Conservation (phyloP, 805 yeast genomes). For the Kluyveromyces dobzhanskii region DNA sequence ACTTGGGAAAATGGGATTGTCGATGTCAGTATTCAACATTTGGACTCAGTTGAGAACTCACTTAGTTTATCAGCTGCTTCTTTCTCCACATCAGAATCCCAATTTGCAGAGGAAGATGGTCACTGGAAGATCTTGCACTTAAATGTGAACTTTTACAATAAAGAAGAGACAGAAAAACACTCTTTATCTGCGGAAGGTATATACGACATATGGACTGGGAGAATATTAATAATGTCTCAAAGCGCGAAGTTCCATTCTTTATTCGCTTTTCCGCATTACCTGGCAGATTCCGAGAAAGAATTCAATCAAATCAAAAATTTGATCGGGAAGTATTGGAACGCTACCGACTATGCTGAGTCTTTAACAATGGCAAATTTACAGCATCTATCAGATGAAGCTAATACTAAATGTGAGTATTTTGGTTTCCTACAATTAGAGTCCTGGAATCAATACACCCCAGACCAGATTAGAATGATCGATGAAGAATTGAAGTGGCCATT, state of each 20-base stretch:
- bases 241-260: conserved; percentile 59
- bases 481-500: conserved; percentile 61
- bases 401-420: conserved; percentile 59
- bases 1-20: conserved; percentile 23
- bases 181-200: conserved; percentile 47
- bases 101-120: conserved; percentile 12
- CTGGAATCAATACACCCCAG: conserved; percentile 40
- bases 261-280: conserved; percentile 52
- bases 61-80: conserved; percentile 31
- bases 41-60: conserved; percentile 18
- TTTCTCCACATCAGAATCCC: conserved; percentile 14
- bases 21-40: conserved; percentile 16
- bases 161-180: conserved; percentile 42
- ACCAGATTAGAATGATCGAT: conserved; percentile 56
- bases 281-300: conserved; percentile 32
- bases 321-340: conserved; percentile 36
- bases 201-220: conserved; percentile 59
- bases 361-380: conserved; percentile 37
- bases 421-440: conserved; percentile 60
- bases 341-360: conserved; percentile 35
- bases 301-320: conserved; percentile 41
- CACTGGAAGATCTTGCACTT: conserved; percentile 32
- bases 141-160: conserved; percentile 32
- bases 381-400: conserved; percentile 26
- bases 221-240: conserved; percentile 47